phyloP scores from a whole-genome alignment of 164 flowering plant species.

The Macadamia tetraphylla region DNA sequence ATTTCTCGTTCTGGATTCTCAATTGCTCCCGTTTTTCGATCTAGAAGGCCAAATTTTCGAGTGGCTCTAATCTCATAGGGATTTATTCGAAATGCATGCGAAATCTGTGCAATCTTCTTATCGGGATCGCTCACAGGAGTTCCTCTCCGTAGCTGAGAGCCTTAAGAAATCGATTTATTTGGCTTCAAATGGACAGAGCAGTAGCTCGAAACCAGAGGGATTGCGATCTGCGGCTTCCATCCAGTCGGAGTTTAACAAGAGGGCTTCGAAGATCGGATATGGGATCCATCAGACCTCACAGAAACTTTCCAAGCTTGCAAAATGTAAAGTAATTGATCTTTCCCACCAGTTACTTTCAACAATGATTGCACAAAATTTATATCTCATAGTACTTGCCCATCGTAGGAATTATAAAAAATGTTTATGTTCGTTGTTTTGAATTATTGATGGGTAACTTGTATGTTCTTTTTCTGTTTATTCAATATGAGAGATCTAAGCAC shows the following conservation, averaged over 20 bases:
- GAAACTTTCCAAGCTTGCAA: conserved; percentile 85
- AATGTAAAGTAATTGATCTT: conserved; percentile 39
- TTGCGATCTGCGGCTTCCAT: conserved; percentile 52
- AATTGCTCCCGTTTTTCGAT: background rate
- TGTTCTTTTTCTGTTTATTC: background rate
- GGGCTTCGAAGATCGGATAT: conserved; percentile 88
- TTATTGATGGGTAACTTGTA: background rate
- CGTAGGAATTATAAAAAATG: background rate
- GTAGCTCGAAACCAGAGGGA: conserved; percentile 29
- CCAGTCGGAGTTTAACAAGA: conserved; percentile 80
- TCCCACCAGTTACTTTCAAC: no score
- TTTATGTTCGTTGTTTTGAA: background rate
- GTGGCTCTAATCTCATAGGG: background rate
- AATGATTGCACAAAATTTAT: background rate
- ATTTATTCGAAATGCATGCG: conserved; percentile 19
- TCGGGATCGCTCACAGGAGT: conserved; percentile 87
- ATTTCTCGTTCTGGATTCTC: background rate
- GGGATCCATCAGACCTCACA: conserved; percentile 95
- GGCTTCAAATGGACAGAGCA: conserved; percentile 28
- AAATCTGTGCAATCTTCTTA: conserved; percentile 60
- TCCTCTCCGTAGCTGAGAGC: conserved; percentile 58
- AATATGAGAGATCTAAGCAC: background rate
- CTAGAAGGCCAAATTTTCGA: background rate
- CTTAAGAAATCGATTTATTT: conserved; percentile 50
- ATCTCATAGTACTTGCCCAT: background rate